Percentiles rank a stretch among this genome's conserved stretches.
phyloP scores from a whole-genome alignment of 768 basidiomycete genomes.

The Boletus reticulatus region DNA sequence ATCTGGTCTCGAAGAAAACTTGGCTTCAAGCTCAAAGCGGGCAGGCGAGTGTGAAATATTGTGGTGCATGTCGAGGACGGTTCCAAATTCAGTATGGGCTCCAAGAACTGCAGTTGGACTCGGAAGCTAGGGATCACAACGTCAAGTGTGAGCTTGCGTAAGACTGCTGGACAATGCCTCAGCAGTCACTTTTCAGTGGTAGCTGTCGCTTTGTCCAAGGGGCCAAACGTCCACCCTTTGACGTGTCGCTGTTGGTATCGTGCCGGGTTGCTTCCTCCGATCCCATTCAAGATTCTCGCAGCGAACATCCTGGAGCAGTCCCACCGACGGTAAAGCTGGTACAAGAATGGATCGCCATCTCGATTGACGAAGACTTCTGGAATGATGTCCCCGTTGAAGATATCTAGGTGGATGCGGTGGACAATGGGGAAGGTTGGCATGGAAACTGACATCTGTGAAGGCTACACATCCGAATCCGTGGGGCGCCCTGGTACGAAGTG shows the following conservation, averaged over 20 bases:
- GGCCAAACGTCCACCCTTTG: slow-evolving; percentile 47
- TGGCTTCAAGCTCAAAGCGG: slow-evolving; percentile 37
- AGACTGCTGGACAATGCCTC: slow-evolving; percentile 14
- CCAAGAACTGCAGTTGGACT: slow-evolving; percentile 44
- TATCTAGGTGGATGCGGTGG: slow-evolving; percentile 53
- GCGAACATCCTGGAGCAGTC: slow-evolving; percentile 46
- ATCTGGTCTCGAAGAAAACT: slow-evolving; percentile 40
- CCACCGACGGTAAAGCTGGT: slow-evolving; percentile 60
- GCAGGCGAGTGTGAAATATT: slow-evolving; percentile 50
- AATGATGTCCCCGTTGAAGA: slow-evolving; percentile 49
- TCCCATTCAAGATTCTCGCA: slow-evolving; percentile 39
- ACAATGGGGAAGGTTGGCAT: slow-evolving; percentile 64
- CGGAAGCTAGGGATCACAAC: slow-evolving; percentile 57
- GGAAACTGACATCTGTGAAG: slow-evolving; percentile 51
- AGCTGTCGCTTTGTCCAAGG: slow-evolving; percentile 41
- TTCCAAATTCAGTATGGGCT: slow-evolving; percentile 43
- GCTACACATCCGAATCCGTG: slow-evolving; percentile 56
- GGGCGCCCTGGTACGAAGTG: slow-evolving; percentile 31
- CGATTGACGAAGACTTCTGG: slow-evolving; percentile 56
- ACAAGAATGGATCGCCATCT: slow-evolving; percentile 58
- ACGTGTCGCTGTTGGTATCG: slow-evolving; percentile 48
- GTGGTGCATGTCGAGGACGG: slow-evolving; percentile 41
- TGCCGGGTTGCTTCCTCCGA: slow-evolving; percentile 46
- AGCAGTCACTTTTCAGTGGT: slow-evolving; percentile 38
- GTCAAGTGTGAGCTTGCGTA: slow-evolving; percentile 48